phyloP scores from a whole-genome alignment of 129 eudicot species.

The Silybum marianum region DNA sequence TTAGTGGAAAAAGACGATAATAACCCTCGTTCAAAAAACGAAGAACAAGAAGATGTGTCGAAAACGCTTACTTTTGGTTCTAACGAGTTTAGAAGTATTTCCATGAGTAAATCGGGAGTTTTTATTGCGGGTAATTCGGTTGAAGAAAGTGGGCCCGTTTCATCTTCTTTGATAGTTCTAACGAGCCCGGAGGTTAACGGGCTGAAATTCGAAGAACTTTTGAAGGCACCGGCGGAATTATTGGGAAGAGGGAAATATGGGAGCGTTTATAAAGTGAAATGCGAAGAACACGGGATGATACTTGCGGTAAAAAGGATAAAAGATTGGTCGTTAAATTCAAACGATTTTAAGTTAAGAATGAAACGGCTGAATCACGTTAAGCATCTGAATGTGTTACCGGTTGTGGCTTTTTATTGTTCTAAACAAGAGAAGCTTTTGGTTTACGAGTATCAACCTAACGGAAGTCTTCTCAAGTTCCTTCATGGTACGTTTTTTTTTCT shows the following conservation, averaged over 20 bases:
- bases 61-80: conserved; percentile 34
- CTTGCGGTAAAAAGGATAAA: conserved; percentile 74
- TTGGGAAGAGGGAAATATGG: conserved; percentile 77
- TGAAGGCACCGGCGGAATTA: conserved; percentile 80
- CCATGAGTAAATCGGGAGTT: conserved; percentile 38
- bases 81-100: conserved; percentile 33
- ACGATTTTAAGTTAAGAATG: conserved; percentile 68
- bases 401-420: conserved; percentile 65
- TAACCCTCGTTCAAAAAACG: conserved; percentile 13
- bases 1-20: conserved; percentile 17
- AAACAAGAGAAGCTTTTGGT: conserved; percentile 80
- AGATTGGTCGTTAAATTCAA: conserved; percentile 48
- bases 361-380: conserved; percentile 52
- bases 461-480: conserved; percentile 69
- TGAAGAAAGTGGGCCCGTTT: conserved; percentile 46
- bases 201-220: conserved; percentile 58
- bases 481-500: conserved; percentile 46
- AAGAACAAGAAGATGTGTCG: conserved; percentile 32
- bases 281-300: conserved; percentile 47
- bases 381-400: conserved; percentile 69
- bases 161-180: conserved; percentile 50
- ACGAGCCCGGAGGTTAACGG: conserved; percentile 70
- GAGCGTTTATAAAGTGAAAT: conserved; percentile 69
- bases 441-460: conserved; percentile 72
- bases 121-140: conserved; percentile 34